phyloP scores from a whole-genome alignment of 305 asterid species.

The Fraxinus sp. region DNA sequence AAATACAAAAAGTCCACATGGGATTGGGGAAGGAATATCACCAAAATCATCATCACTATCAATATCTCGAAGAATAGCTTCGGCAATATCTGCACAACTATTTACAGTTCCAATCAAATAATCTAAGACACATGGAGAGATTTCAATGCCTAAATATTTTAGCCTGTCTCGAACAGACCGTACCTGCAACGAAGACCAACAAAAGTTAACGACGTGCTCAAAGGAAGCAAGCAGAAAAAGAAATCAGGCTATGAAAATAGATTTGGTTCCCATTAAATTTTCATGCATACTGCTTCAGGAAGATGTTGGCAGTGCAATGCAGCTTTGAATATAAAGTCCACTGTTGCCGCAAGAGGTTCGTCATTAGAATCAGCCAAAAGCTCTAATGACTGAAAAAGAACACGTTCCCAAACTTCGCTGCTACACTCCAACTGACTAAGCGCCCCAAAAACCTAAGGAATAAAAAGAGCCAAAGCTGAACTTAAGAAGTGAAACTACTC shows the following conservation, averaged over 20 bases:
- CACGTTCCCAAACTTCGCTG: conserved; percentile 92
- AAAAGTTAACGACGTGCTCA: conserved; percentile 15
- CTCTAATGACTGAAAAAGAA: conserved; percentile 78
- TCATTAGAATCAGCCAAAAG: conserved; percentile 77
- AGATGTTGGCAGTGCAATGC: conserved; percentile 93
- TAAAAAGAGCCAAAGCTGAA: conserved; percentile 24
- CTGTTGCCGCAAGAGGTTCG: conserved; percentile 88
- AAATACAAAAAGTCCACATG: conserved; percentile 55
- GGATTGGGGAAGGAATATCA: conserved; percentile 43
- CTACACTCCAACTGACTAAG: conserved; percentile 93
- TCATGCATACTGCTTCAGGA: conserved; percentile 85
- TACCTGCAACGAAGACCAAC: conserved; percentile 56
- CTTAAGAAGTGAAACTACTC: conserved; percentile 6
- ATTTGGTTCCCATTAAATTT: conserved; percentile 5
- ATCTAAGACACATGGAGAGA: conserved; percentile 84
- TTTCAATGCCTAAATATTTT: conserved; percentile 71
- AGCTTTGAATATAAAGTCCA: conserved; percentile 89
- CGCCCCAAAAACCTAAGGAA: conserved; percentile 85
- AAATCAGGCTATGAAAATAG: conserved; percentile 20
- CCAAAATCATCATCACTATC: conserved; percentile 61
- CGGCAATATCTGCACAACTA: conserved; percentile 91
- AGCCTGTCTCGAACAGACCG: conserved; percentile 73
- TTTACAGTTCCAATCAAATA: conserved; percentile 74
- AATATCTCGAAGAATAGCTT: conserved; percentile 73
- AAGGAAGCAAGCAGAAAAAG: conserved; percentile 13